A percentile compares a stretch with the other conserved stretches of the same genome.
These are phyloP conservation scores for Trichoderma brevicompactum DNA, from an alignment of 2,329 filamentous ascomycete species.

Conservation along the genomic window DNA sequence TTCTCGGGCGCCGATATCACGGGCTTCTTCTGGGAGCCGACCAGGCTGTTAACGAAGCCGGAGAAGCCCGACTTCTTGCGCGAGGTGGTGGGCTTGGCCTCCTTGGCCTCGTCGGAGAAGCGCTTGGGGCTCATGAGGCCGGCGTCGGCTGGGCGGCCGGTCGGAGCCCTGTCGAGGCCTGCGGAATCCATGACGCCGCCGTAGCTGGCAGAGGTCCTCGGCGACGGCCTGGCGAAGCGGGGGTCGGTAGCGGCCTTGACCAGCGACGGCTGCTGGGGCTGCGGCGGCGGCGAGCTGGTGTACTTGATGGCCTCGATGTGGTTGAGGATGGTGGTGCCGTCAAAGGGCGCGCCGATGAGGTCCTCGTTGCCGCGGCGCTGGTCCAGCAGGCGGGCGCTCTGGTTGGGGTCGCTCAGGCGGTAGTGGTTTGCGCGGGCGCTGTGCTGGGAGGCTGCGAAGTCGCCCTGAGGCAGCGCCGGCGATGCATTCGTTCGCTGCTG, in stretches of 20 bases:
- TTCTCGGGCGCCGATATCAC: constrained; percentile 98
- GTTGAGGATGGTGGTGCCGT: constrained; percentile 64
- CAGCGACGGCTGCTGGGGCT: constrained; percentile 33
- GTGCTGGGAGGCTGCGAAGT: constrained; percentile 41
- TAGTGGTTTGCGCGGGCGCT: constrained; percentile 36
- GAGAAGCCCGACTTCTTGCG: constrained; percentile 90
- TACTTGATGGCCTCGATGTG: constrained; percentile 37
- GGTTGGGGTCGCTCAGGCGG: constrained; percentile 38
- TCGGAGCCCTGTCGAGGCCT: constrained; percentile 45
- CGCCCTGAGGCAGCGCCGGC: constrained; percentile 50
- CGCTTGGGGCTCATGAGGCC: constrained; percentile 64
- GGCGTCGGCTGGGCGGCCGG: constrained; percentile 47
- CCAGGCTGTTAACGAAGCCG: constrained; percentile 74
- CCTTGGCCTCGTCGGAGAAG: constrained; percentile 77
- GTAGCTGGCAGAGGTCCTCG: constrained; percentile 67
- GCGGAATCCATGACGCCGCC: constrained; percentile 42
- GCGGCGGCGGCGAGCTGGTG: constrained; percentile 32
- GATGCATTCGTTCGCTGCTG: constrained; percentile 46
- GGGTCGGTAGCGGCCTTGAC: constrained; percentile 59
- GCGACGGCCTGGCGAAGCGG: constrained; percentile 55
- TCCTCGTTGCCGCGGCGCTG: constrained; percentile 50
- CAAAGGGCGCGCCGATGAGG: constrained; percentile 67
- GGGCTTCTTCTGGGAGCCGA: constrained; percentile 85
- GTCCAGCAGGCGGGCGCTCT: constrained; percentile 31
- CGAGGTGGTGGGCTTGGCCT: constrained; percentile 61